phyloP scores from a whole-genome alignment of 1,284 basidiomycete genomes.

The Ceratobasidium theobromae region DNA sequence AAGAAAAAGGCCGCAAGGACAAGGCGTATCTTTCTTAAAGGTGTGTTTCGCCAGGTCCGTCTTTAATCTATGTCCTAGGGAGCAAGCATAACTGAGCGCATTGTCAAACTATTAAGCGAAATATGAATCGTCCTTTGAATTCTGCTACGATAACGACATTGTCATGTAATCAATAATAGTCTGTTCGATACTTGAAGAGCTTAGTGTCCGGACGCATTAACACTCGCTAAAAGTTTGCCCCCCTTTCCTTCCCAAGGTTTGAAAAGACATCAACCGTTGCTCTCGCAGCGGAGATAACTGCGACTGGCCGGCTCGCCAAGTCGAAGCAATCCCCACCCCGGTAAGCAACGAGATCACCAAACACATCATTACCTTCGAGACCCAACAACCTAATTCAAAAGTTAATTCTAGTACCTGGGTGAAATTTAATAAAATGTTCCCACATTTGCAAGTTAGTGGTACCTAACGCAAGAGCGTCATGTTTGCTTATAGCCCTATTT shows the following conservation, averaged over 20 bases:
- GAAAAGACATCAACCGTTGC: slow-evolving; percentile 50
- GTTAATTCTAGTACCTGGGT: too few relatives aligned
- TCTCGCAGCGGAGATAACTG: slow-evolving; percentile 6
- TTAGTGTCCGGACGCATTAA: too few relatives aligned
- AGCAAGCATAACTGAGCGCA: too few relatives aligned
- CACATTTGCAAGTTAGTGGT: slow-evolving; percentile 60
- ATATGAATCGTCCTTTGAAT: too few relatives aligned
- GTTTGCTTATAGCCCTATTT: slow-evolving; percentile 51
- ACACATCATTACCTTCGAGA: background rate
- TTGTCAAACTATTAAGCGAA: too few relatives aligned
- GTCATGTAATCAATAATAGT: too few relatives aligned
- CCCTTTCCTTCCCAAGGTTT: slow-evolving; percentile 4
- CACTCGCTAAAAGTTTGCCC: background rate
- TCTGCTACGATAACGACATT: too few relatives aligned
- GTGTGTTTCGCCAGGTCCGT: too few relatives aligned
- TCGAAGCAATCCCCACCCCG: slow-evolving; percentile 5
- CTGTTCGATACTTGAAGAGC: too few relatives aligned
- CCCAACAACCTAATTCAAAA: slow-evolving; percentile 7
- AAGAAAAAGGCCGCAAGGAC: too few relatives aligned
- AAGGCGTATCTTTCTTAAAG: too few relatives aligned
- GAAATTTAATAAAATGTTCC: background rate
- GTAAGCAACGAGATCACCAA: slow-evolving; percentile 19
- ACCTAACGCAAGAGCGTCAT: slow-evolving; percentile 59
- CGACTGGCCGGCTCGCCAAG: slow-evolving; percentile 15
- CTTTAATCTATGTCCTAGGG: too few relatives aligned